These are phyloP conservation scores for Microsporum ferrugineum DNA, from an alignment of 2,329 filamentous ascomycete species.

Conservation along the genomic window DNA sequence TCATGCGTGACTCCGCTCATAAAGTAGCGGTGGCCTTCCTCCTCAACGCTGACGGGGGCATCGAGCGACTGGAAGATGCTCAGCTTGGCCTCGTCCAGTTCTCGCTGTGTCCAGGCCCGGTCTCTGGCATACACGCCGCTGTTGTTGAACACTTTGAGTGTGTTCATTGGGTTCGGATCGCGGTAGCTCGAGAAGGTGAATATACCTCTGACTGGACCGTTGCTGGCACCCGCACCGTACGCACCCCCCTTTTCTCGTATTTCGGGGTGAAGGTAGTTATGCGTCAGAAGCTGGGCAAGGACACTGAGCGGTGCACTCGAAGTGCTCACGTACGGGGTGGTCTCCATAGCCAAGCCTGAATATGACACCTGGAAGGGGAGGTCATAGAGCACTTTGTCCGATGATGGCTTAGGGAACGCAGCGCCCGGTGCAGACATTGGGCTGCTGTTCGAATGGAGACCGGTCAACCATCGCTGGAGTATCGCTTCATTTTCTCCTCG, in stretches of 20 bases:
- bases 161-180: constrained; percentile 87
- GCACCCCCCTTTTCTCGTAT: constrained; percentile 96
- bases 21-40: constrained; percentile 79
- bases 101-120: constrained; percentile 66
- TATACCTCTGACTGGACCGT: constrained; percentile 64
- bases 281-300: constrained; percentile 80
- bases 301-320: constrained; percentile 74
- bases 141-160: constrained; percentile 68
- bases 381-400: constrained; percentile 72
- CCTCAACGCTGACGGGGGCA: constrained; percentile 73
- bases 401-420: constrained; percentile 26
- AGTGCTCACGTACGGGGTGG: constrained; percentile 67
- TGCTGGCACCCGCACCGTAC: constrained; percentile 84
- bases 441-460: constrained; percentile 35
- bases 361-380: constrained; percentile 97
- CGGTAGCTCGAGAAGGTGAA: constrained; percentile 97
- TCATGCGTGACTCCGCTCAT: constrained; percentile 72
- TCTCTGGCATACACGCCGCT: constrained; percentile 75
- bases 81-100: constrained; percentile 92
- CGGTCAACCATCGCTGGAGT: constrained; percentile 58
- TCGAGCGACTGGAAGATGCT: constrained; percentile 87
- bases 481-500: constrained; percentile 57
- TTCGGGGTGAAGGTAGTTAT: constrained; percentile 93
- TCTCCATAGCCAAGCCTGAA: constrained; percentile 68
- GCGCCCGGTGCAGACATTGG: constrained; percentile 21